Percentiles rank a stretch among this genome's conserved stretches.
phyloP scores from a whole-genome alignment of 1,284 basidiomycete species.

The Kwoniella shivajii region DNA sequence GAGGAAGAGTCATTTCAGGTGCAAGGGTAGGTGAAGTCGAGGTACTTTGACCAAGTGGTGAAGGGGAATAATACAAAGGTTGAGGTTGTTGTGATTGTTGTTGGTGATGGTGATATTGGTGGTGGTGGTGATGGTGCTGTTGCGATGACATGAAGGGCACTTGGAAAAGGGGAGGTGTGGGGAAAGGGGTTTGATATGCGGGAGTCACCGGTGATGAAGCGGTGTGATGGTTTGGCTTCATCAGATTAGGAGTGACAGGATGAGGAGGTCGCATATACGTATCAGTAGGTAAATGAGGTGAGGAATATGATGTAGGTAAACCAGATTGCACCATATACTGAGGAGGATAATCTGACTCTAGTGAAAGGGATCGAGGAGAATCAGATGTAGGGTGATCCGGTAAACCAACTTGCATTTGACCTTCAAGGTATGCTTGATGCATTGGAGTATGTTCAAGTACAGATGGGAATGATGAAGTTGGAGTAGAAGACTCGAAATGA shows the following conservation, averaged over 20 bases:
- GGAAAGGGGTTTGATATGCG: conserved; percentile 9
- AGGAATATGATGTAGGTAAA: conserved; percentile 21
- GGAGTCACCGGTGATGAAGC: conserved; percentile 10
- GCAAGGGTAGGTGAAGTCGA: conserved; percentile 43
- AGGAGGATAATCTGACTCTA: conserved; percentile 5
- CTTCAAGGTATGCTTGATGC: conserved; percentile 23
- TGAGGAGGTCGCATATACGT: conserved; percentile 20
- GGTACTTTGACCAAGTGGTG: conserved; percentile 27
- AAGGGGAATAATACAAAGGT: conserved; percentile 35
- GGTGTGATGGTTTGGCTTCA: background rate
- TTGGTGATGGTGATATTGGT: conserved; percentile 12
- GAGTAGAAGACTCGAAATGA: background rate
- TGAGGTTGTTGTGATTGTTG: conserved; percentile 17
- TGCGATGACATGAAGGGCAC: conserved; percentile 19
- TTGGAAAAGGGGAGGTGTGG: conserved; percentile 7
- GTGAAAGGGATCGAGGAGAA: conserved; percentile 8
- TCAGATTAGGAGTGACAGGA: conserved; percentile 22
- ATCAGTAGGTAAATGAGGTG: conserved; percentile 20
- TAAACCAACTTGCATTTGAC: background rate
- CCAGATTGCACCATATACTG: background rate
- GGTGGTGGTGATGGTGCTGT: too few species aligned
- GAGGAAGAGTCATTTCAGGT: conserved; percentile 30
- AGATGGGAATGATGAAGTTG: conserved; percentile 26
- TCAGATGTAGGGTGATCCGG: background rate
- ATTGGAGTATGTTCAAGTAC: conserved; percentile 31